These are phyloP conservation scores for Lodderomyces pseudojiufengensis DNA, from an alignment of 1,139 yeast species.

Conservation along the genomic window DNA sequence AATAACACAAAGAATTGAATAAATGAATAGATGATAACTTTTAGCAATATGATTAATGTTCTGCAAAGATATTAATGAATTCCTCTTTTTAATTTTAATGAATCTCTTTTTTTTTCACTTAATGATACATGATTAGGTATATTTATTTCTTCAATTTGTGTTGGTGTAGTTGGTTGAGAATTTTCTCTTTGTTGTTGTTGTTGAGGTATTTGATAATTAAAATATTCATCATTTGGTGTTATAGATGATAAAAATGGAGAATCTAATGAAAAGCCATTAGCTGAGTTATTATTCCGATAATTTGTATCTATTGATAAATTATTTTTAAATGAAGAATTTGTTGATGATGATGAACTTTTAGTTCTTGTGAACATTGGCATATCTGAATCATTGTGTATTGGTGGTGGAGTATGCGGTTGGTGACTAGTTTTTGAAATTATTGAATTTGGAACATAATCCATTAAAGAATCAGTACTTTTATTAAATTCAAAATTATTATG, in stretches of 20 bases:
- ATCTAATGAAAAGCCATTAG: conserved; percentile 28
- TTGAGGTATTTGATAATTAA: conserved; percentile 17
- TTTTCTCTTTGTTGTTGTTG: conserved; percentile 4
- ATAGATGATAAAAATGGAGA: conserved; percentile 42
- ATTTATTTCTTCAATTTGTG: conserved; percentile 6
- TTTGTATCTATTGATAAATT: too few relatives aligned
- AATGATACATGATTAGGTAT: conserved; percentile 20
- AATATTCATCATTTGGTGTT: conserved; percentile 36
- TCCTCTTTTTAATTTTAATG: conserved; percentile 46
- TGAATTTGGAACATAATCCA: conserved; percentile 44
- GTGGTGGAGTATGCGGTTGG: conserved; percentile 8
- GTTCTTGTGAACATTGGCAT: conserved; percentile 1
- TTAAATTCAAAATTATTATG: conserved; percentile 18
- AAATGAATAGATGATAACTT: too few relatives aligned
- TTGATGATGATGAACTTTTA: conserved; percentile 2
- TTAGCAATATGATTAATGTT: too few relatives aligned
- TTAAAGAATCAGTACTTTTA: conserved; percentile 40
- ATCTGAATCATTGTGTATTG: conserved; percentile 6
- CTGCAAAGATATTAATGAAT: too few relatives aligned
- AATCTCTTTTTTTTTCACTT: conserved; percentile 47
- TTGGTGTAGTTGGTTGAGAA: neutral
- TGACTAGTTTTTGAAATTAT: conserved; percentile 25
- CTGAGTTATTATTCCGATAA: neutral
- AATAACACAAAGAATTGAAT: too few relatives aligned
- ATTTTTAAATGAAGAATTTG: neutral